phyloP scores from a whole-genome alignment of 768 basidiomycete species.

The Cantharellus cinnabarinus region DNA sequence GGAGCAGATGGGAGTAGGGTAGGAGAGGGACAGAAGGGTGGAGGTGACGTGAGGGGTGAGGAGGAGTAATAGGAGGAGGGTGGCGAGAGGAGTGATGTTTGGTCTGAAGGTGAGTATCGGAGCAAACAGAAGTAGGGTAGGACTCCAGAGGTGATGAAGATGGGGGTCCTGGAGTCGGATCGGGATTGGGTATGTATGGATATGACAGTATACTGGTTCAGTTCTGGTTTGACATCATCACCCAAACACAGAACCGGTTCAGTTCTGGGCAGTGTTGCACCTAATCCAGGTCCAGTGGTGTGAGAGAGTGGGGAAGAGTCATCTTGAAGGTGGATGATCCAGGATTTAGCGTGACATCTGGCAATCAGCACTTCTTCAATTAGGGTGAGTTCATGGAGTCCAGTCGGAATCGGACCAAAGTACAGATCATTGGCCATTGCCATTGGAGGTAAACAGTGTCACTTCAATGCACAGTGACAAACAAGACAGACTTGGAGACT shows the following conservation, averaged over 20 bases:
- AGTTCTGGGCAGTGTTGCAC: not conserved
- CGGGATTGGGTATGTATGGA: too few relatives aligned
- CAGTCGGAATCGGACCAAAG: not conserved
- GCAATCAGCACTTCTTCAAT: slow-evolving; percentile 1
- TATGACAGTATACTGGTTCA: too few relatives aligned
- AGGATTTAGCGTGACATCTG: not conserved
- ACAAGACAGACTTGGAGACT: not conserved
- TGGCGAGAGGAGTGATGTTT: too few relatives aligned
- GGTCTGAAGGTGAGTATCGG: too few relatives aligned
- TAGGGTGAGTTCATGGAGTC: not conserved
- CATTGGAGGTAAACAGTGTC: not conserved
- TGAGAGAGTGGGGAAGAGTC: not conserved
- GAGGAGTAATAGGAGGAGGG: too few relatives aligned
- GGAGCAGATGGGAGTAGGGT: too few relatives aligned
- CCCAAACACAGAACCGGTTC: not conserved
- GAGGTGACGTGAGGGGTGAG: too few relatives aligned
- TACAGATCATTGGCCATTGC: not conserved
- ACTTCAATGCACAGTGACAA: not conserved
- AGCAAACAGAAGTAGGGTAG: too few relatives aligned
- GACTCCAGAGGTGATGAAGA: too few relatives aligned
- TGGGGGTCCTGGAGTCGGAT: too few relatives aligned
- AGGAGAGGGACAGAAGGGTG: too few relatives aligned
- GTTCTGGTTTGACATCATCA: too few relatives aligned
- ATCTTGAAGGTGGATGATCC: not conserved
- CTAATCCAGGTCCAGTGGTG: not conserved